Percentiles rank a stretch among this genome's conserved stretches.
Conservation (phyloP, 306 rosid genomes). For the Vachellia collinsii region DNA sequence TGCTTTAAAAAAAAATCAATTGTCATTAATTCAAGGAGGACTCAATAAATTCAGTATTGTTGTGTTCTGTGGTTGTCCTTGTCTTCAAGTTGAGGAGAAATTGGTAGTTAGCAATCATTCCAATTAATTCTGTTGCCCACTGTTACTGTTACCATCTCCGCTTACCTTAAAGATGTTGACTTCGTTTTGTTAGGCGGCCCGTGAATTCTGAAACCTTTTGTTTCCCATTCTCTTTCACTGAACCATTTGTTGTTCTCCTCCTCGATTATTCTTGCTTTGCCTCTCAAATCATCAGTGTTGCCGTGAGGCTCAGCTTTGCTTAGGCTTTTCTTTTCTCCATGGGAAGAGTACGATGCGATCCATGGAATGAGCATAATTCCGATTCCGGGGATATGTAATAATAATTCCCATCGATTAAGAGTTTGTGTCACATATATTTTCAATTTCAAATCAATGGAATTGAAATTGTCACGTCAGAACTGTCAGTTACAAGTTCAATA, state of each 20-base stretch:
- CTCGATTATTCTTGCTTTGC: not conserved
- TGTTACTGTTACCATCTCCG: not conserved
- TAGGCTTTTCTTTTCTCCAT: no score
- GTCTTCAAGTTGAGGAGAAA: not conserved
- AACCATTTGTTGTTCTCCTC: not conserved
- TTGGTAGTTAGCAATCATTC: not conserved
- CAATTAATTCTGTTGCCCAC: not conserved
- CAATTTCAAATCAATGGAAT: no score
- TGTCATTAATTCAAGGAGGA: no score
- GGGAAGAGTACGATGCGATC: no score
- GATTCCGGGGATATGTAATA: no score
- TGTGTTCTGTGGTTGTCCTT: not conserved
- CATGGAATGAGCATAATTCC: no score
- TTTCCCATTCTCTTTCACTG: not conserved
- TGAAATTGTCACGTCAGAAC: no score
- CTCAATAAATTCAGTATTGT: not conserved
- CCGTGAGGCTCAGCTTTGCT: not conserved
- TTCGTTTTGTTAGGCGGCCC: not conserved
- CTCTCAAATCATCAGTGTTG: not conserved
- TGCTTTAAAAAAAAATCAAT: no score
- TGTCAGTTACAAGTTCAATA: no score
- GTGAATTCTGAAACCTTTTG: not conserved
- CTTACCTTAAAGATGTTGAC: not conserved
- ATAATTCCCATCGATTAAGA: no score
- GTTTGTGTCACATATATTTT: no score